A percentile compares a stretch with the other conserved stretches of the same genome.
Conservation (phyloP, 2,329 filamentous ascomycete species). For the Bertia moriformis region DNA sequence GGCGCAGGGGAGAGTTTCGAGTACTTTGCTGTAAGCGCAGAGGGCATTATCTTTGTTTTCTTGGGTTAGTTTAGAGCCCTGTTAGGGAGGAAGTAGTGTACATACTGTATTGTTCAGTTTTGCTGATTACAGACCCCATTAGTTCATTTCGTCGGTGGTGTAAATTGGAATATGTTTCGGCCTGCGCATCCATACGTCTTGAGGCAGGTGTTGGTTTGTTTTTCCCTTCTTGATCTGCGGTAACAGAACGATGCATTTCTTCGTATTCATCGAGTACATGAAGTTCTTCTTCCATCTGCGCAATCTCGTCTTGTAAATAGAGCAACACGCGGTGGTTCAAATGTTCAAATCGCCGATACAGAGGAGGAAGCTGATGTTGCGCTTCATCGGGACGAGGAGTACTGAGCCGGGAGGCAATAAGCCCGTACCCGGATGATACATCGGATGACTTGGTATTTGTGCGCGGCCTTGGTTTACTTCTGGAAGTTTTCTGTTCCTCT, state of each 20-base stretch:
- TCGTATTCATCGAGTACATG: slow-evolving; percentile 27
- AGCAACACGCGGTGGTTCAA: slow-evolving; percentile 49
- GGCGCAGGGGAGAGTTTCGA: not conserved
- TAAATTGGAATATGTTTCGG: not conserved
- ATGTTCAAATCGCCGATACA: slow-evolving; percentile 48
- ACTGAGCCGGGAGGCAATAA: not conserved
- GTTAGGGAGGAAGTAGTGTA: not conserved
- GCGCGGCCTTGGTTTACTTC: not conserved
- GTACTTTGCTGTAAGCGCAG: not conserved
- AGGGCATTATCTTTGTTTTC: slow-evolving; percentile 1
- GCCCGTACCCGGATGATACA: not conserved
- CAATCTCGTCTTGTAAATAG: slow-evolving; percentile 50
- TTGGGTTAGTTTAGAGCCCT: not conserved
- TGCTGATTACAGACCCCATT: not conserved
- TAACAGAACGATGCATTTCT: not conserved
- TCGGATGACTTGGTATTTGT: not conserved
- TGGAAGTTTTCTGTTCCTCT: not conserved
- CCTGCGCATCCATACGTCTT: not conserved
- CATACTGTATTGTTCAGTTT: slow-evolving; percentile 1
- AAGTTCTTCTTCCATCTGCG: slow-evolving; percentile 47
- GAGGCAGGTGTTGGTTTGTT: not conserved
- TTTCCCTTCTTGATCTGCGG: not conserved
- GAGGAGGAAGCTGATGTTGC: slow-evolving; percentile 14
- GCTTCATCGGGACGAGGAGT: not conserved
- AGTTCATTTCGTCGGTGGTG: not conserved